phyloP scores from a whole-genome alignment of 2,329 filamentous ascomycete species.

The Metarhizium robertsii region DNA sequence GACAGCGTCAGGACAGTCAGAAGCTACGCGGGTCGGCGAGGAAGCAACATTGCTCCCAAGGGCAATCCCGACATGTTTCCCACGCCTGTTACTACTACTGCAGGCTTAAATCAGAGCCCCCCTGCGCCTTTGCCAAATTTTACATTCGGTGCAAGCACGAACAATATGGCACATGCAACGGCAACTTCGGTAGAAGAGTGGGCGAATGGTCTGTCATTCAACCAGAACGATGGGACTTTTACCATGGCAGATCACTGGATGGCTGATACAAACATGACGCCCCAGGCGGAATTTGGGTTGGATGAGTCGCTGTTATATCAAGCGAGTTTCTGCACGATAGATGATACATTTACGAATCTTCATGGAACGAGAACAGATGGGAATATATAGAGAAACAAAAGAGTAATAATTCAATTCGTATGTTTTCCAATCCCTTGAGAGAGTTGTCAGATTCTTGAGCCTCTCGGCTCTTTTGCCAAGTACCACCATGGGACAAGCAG shows the following conservation, averaged over 20 bases:
- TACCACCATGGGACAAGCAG: background rate
- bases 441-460: background rate
- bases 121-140: background rate
- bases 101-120: background rate
- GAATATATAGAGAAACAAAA: background rate
- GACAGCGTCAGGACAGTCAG: constrained; percentile 23
- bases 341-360: constrained; percentile 14
- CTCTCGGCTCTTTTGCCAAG: background rate
- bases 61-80: constrained; percentile 4
- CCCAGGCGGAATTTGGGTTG: constrained; percentile 15
- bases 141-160: background rate
- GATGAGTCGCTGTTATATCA: constrained; percentile 14
- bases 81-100: background rate
- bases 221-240: constrained; percentile 12
- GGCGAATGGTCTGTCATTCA: constrained; percentile 18
- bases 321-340: constrained; percentile 11
- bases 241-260: constrained; percentile 16
- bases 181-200: constrained; percentile 18
- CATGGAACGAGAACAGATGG: background rate
- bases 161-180: background rate
- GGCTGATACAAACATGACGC: constrained; percentile 11
- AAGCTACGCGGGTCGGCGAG: constrained; percentile 8
- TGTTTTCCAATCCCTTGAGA: background rate
- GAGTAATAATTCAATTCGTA: background rate
- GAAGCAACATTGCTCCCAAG: constrained; percentile 16